Conservation (phyloP, 192 early-diverging fungal genomes). For the Bifiguratus adelaidae region DNA sequence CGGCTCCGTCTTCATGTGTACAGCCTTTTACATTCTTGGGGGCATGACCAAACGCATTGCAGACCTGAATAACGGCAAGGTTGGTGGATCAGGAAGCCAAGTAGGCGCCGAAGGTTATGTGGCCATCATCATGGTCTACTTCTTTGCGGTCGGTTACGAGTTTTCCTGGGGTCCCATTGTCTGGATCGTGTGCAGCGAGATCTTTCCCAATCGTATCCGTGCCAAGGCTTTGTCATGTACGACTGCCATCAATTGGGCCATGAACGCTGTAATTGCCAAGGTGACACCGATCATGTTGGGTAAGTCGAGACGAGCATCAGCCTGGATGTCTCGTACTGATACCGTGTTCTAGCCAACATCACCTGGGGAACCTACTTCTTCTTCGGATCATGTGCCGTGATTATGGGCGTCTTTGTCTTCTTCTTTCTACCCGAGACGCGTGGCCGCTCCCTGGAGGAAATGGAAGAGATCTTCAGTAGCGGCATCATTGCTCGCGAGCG, state of each 20-base stretch:
- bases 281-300: conserved; percentile 49
- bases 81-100: neutral
- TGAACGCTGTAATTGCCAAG: conserved; percentile 59
- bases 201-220: conserved; percentile 63
- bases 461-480: conserved; percentile 60
- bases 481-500: conserved; percentile 20
- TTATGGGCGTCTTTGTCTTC: conserved; percentile 41
- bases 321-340: neutral
- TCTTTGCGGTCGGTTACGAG: conserved; percentile 57
- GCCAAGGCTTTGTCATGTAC: conserved; percentile 57
- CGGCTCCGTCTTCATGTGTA: conserved; percentile 10
- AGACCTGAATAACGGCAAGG: conserved; percentile 6
- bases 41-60: conserved; percentile 11
- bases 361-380: conserved; percentile 53
- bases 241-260: conserved; percentile 69
- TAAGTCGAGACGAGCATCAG: neutral
- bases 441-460: conserved; percentile 72
- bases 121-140: conserved; percentile 15
- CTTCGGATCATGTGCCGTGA: conserved; percentile 50
- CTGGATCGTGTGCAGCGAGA: conserved; percentile 73
- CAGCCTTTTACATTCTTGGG: conserved; percentile 12
- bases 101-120: conserved; percentile 2
- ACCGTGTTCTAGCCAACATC: no score
- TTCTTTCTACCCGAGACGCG: conserved; percentile 74
- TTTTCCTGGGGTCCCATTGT: conserved; percentile 72